Conservation (phyloP, 2,329 filamentous ascomycete genomes). For the Diaporthe citri region DNA sequence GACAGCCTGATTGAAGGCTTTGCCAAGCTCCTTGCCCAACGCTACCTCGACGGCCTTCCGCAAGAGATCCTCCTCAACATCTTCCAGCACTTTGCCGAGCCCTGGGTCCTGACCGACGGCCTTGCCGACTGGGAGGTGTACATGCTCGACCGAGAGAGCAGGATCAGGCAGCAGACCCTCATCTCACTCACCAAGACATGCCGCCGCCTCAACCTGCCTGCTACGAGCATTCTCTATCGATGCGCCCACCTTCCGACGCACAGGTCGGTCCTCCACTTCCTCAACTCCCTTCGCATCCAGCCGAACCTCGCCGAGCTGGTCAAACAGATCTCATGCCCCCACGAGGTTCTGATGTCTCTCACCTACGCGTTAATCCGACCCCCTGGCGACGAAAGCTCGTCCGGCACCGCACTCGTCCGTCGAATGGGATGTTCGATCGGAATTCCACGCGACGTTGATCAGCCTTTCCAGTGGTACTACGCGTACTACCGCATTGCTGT, state of each 20-base stretch:
- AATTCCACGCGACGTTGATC: not conserved
- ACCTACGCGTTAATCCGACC: not conserved
- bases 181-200: slow-evolving; percentile 6
- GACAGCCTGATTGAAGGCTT: slow-evolving; percentile 7
- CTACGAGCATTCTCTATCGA: slow-evolving; percentile 19
- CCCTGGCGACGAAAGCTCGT: not conserved
- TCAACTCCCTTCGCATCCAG: not conserved
- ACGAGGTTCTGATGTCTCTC: not conserved
- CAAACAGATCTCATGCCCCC: slow-evolving; percentile 20
- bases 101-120: slow-evolving; percentile 13
- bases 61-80: slow-evolving; percentile 25
- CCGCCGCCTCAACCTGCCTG: slow-evolving; percentile 1
- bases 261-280: not conserved
- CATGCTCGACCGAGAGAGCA: not conserved
- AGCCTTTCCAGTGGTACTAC: not conserved
- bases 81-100: slow-evolving; percentile 10
- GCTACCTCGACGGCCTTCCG: not conserved
- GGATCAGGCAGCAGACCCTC: slow-evolving; percentile 1
- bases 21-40: not conserved
- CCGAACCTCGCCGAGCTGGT: not conserved
- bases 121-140: slow-evolving; percentile 18
- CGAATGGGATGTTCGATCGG: not conserved
- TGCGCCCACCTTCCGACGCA: not conserved
- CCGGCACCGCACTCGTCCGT: not conserved
- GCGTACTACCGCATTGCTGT: not conserved